Evolutionary conservation across 768 basidiomycete genomes (phyloP), one percentile per base, ranked within the genome.

Genomic region (Leccinum uliginosum): DNA sequence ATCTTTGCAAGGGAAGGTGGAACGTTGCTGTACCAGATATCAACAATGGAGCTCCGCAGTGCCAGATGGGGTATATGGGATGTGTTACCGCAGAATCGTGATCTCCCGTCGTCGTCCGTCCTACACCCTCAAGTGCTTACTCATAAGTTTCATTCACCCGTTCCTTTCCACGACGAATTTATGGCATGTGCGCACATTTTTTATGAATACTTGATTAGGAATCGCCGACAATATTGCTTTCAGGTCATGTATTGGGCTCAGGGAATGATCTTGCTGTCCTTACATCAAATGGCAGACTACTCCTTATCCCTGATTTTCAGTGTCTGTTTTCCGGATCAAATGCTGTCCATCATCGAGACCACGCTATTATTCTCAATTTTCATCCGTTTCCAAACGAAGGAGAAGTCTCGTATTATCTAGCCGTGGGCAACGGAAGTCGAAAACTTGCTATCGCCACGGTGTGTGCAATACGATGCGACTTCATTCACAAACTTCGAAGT

Each of bases 1-100:
- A 74, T 86, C 9, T 89, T 83, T 58, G 76, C 77, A 26, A 76
- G 85, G 24, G 65, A 68, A 19, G 75, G 74, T 1, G 82, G 80
- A 17, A 65, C 67, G 3, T 64, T 75, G 47, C 74, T 83, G 6
- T 65, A 84, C 47, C 74, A 79, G 30, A 58, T 83, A 5, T 67
- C 77, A 5, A 72, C 76, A 3, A 63, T 67, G n/a, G 64, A 71
- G 12, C 46, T 67, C 27, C 65, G 71, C 21, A 76, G 72, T 54
- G 74, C 73, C 10, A 55, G 61, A 0, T 77, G 75, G 71, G 63
- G 68, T 26, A 75, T 74, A 53, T 59, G 57, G 44, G 40, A 43
- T 43, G 40, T 43, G 11, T 19, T 19, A 21, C 65, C 65, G n/a
- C 55, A 56, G 45, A 38, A 21, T 47, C 27, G 9, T 17, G 54